Conservation (phyloP, 257 asterid genomes). For the Gentiana straminea region DNA sequence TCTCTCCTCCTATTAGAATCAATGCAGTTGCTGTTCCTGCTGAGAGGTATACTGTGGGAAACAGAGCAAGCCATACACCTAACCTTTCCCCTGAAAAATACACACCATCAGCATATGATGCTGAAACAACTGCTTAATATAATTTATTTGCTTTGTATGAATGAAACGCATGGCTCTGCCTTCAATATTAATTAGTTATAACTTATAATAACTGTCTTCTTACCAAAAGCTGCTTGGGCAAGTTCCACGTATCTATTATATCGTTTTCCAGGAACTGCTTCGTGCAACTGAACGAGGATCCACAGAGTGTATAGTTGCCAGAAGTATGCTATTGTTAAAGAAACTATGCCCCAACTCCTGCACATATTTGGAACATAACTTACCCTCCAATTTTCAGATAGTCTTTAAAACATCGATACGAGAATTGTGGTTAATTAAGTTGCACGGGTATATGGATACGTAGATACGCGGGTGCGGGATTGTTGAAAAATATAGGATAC, state of each 20-base stretch:
- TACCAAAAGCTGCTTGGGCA: slow-evolving; percentile 97
- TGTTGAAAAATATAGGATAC: too few relatives aligned
- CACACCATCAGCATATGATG: background rate
- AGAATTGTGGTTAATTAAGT: background rate
- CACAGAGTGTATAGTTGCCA: slow-evolving; percentile 97
- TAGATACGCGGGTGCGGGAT: too few relatives aligned
- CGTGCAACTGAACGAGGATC: slow-evolving; percentile 97
- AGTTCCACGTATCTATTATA: slow-evolving; percentile 95
- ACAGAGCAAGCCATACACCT: slow-evolving; percentile 97
- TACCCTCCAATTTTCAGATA: too few relatives aligned
- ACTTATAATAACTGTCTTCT: background rate
- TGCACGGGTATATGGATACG: background rate
- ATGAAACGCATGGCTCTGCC: background rate
- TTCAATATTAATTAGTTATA: background rate
- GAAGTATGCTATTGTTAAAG: slow-evolving; percentile 67
- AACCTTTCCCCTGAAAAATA: slow-evolving; percentile 59
- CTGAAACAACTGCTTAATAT: too few relatives aligned
- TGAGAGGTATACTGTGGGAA: slow-evolving; percentile 92
- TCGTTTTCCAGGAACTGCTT: slow-evolving; percentile 98
- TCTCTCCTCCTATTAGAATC: slow-evolving; percentile 94
- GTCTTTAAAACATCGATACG: background rate
- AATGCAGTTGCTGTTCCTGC: slow-evolving; percentile 98
- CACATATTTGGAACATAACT: background rate
- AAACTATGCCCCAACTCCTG: slow-evolving; percentile 98
- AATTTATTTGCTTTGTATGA: too few relatives aligned